These are phyloP conservation scores for Leccinum aurantiacum DNA, from an alignment of 768 basidiomycete species.

Conservation along the genomic window DNA sequence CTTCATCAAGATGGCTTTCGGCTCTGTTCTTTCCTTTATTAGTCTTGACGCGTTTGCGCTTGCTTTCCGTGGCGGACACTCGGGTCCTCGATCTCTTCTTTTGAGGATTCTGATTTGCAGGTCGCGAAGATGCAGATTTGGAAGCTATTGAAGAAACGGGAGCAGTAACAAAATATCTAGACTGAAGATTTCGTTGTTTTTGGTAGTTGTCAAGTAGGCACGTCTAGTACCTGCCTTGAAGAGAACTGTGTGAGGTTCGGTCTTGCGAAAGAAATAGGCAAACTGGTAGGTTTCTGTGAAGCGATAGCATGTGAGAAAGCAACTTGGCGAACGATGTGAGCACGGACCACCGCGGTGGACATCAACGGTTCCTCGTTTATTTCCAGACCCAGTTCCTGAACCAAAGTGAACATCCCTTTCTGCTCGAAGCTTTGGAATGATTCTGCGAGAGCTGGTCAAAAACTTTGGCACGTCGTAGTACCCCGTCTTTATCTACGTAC, in stretches of 20 bases:
- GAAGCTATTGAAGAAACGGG: conserved; percentile 24
- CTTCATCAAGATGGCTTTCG: conserved; percentile 28
- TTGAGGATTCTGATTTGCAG: neutral
- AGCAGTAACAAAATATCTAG: conserved; percentile 41
- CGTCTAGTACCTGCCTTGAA: conserved; percentile 59
- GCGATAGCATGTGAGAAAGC: conserved; percentile 6
- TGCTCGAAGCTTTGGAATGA: conserved; percentile 62
- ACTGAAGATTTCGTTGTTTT: conserved; percentile 29
- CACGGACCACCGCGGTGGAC: conserved; percentile 78
- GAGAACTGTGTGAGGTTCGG: conserved; percentile 77
- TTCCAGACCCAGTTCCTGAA: conserved; percentile 38
- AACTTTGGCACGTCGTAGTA: neutral
- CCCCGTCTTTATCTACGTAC: conserved; percentile 35
- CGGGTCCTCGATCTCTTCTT: conserved; percentile 25
- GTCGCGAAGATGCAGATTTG: conserved; percentile 10
- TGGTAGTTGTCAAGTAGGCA: neutral
- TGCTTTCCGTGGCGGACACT: conserved; percentile 9
- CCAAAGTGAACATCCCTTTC: conserved; percentile 51
- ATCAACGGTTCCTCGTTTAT: conserved; percentile 73
- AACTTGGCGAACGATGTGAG: neutral
- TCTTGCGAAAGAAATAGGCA: conserved; percentile 84
- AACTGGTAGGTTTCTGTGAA: conserved; percentile 80
- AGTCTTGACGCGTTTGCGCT: conserved; percentile 39
- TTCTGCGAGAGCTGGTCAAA: conserved; percentile 39
- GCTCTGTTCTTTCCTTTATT: conserved; percentile 39